Evolutionary conservation across 257 asterid genomes (phyloP).

Genomic region (Solanum acaule): DNA sequence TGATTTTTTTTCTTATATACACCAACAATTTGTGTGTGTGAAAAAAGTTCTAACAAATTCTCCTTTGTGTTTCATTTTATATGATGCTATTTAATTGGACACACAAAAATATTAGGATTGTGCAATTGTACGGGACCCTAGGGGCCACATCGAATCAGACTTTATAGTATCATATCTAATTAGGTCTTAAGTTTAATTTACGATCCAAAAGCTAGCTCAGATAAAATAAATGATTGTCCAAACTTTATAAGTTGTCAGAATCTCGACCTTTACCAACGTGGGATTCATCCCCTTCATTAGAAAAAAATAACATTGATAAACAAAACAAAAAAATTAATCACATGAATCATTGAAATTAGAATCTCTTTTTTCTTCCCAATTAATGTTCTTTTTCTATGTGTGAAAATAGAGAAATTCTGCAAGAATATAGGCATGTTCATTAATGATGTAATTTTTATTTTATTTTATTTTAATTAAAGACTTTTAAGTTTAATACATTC

Average conservation of each 20-base stretch:
- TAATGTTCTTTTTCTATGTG: background rate
- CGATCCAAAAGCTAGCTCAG: accelerated
- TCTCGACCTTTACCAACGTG: background rate
- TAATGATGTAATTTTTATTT: background rate
- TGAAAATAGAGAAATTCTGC: background rate
- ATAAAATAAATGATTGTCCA: background rate
- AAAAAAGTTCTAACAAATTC: background rate
- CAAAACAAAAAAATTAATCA: background rate
- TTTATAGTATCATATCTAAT: background rate
- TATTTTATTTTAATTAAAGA: background rate
- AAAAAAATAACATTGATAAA: background rate
- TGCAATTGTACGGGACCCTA: background rate
- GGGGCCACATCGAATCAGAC: background rate
- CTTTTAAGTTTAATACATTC: background rate
- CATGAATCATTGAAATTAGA: background rate
- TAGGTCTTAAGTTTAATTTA: background rate
- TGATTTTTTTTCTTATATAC: background rate
- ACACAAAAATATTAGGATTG: background rate
- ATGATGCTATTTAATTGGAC: background rate
- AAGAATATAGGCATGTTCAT: background rate
- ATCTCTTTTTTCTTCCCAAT: background rate
- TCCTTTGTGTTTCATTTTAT: background rate
- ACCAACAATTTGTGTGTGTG: background rate
- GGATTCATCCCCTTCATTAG: background rate
- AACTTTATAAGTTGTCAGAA: background rate